Evolutionary conservation across 1,139 yeast species (phyloP).

Genomic region (Yamadazyma jaroonii): DNA sequence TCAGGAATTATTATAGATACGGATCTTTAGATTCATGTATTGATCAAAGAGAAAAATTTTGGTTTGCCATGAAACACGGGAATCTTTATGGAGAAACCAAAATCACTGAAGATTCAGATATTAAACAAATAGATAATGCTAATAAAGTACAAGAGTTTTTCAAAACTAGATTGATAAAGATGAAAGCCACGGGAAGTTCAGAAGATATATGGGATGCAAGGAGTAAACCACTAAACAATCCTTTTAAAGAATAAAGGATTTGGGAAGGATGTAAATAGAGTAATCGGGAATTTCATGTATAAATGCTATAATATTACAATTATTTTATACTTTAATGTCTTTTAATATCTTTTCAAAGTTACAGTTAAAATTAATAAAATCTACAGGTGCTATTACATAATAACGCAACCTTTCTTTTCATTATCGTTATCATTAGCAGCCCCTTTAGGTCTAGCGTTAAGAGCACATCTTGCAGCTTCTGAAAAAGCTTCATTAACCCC

Average conservation of each 20-base stretch:
- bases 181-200: slow-evolving; percentile 64
- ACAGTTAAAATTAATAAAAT: no score
- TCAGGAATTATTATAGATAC: slow-evolving; percentile 75
- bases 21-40: slow-evolving; percentile 75
- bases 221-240: slow-evolving; percentile 24
- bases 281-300: slow-evolving; percentile 1
- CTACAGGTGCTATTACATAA: slow-evolving; percentile 25
- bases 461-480: slow-evolving; percentile 95
- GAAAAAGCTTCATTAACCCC: slow-evolving; percentile 98
- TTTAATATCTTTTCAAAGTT: background rate
- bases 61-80: slow-evolving; percentile 72
- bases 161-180: slow-evolving; percentile 59
- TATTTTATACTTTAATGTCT: background rate
- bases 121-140: slow-evolving; percentile 47
- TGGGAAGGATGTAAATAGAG: background rate
- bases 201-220: slow-evolving; percentile 80
- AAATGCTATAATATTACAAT: slow-evolving; percentile 6
- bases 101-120: slow-evolving; percentile 33
- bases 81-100: slow-evolving; percentile 21
- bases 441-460: slow-evolving; percentile 85
- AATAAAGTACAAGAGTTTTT: slow-evolving; percentile 67
- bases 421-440: slow-evolving; percentile 56
- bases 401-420: slow-evolving; percentile 39
- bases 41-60: slow-evolving; percentile 68
- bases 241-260: slow-evolving; percentile 19